A percentile compares a stretch with the other conserved stretches of the same genome.
These are phyloP conservation scores for Aureobasidium sp. DNA, from an alignment of 2,329 filamentous ascomycete species.

Conservation along the genomic window DNA sequence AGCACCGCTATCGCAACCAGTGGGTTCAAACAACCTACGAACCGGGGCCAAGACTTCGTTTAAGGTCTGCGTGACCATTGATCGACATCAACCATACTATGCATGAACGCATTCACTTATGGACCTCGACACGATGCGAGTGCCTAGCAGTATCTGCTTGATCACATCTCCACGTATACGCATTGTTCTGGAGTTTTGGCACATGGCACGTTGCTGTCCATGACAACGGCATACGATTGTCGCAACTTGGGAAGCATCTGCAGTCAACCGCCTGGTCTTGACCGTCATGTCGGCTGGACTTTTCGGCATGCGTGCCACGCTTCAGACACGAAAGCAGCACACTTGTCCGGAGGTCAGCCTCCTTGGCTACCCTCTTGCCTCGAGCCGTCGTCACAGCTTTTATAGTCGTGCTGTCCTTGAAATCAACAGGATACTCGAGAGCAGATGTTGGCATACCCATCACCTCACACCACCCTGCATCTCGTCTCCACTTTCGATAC, in stretches of 20 bases:
- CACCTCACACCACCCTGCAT: neutral
- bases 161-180: neutral
- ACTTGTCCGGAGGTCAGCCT: neutral
- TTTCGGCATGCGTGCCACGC: neutral
- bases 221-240: neutral
- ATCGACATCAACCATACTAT: too few species aligned
- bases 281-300: too few species aligned
- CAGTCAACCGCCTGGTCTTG: neutral
- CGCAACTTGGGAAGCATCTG: neutral
- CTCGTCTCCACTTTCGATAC: neutral
- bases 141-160: neutral
- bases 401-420: neutral
- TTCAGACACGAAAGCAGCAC: neutral
- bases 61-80: neutral
- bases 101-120: neutral
- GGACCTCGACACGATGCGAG: neutral
- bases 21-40: neutral
- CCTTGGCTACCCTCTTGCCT: neutral
- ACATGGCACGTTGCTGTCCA: neutral
- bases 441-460: neutral
- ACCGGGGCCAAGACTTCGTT: neutral
- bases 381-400: neutral
- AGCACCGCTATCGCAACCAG: neutral
- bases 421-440: neutral
- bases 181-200: neutral